Evolutionary conservation across 2,329 filamentous ascomycete species (phyloP), one percentile per base, ranked within the genome.

Genomic region (Phoma sp.): DNA sequence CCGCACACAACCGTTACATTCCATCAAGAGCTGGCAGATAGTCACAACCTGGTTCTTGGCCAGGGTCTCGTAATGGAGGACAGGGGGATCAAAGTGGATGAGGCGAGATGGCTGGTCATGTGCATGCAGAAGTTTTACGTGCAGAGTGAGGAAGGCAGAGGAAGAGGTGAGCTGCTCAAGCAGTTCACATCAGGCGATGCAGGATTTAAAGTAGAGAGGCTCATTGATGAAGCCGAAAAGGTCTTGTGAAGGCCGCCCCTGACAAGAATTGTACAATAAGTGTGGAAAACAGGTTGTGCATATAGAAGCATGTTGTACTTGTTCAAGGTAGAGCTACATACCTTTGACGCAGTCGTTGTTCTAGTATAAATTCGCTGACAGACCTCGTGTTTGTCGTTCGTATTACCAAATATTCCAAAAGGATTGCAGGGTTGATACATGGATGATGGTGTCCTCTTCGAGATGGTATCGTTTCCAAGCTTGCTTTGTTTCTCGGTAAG

Each of bases 1-100:
- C 93, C 95, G 41, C 95, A 99, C 72, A 99, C 95, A 0, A 97
- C 92, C 2, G 81, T 98, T 51, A 97, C 94, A 36, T 92, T 98
- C 76, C 91, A 99, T 76, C 79, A 89, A 15, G 95, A 99, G 75
- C 78, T 97, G 2, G 85, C 85, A 0, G 81, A 84, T 55, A 84
- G 86, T 9, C 91, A 92, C 67, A 91, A 88, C 5, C 70, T 98
- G 24, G 92, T 97, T 13, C 80, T 99, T 60, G 88, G 97, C 81
- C 90, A 95, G 71, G 95, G 95, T 0, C 83, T 84, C 62, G 88
- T 98, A 13, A 81, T 90, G 49, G 86, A 92, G 57, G 88, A 88
- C 27, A 81, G 88, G 12, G 93, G 94, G 4, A 86, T 96, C 5
- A 87, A 82, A 60, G 84, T 91, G 0, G 86, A 92, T 48, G 90